Conservation (phyloP, 192 early-diverging fungal genomes). For the Gryganskiella cystojenkinii region DNA sequence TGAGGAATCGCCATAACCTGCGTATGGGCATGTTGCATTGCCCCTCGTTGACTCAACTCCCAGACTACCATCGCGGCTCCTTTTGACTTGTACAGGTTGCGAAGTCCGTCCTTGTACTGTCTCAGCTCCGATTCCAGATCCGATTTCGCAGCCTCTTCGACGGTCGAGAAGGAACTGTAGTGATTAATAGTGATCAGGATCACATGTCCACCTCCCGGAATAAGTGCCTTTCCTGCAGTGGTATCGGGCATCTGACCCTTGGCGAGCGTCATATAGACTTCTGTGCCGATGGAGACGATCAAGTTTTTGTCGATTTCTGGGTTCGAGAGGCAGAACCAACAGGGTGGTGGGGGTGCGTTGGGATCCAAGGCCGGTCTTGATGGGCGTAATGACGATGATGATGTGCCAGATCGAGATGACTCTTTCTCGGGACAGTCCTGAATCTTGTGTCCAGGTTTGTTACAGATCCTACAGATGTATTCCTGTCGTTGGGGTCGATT, state of each 20-base stretch:
- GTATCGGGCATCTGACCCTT: constrained; percentile 84
- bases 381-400: background rate
- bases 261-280: constrained; percentile 86
- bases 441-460: constrained; percentile 72
- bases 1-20: constrained; percentile 76
- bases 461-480: constrained; percentile 73
- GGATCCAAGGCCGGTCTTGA: background rate
- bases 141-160: constrained; percentile 46
- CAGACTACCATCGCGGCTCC: constrained; percentile 77
- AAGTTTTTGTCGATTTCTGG: constrained; percentile 92
- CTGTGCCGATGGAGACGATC: constrained; percentile 83
- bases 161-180: constrained; percentile 56
- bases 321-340: constrained; percentile 98
- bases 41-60: constrained; percentile 73
- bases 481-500: constrained; percentile 55
- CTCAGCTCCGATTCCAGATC: constrained; percentile 62
- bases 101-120: constrained; percentile 66
- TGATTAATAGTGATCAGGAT: constrained; percentile 72
- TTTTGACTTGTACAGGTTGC: constrained; percentile 62
- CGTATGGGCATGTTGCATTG: constrained; percentile 73
- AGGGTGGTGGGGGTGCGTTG: constrained; percentile 51
- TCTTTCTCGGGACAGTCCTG: constrained; percentile 65
- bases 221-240: constrained; percentile 31
- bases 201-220: constrained; percentile 87
- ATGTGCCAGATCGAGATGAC: background rate